These are phyloP conservation scores for Phialemoniopsis sp. DNA, from an alignment of 2,329 filamentous ascomycete species.

Conservation along the genomic window DNA sequence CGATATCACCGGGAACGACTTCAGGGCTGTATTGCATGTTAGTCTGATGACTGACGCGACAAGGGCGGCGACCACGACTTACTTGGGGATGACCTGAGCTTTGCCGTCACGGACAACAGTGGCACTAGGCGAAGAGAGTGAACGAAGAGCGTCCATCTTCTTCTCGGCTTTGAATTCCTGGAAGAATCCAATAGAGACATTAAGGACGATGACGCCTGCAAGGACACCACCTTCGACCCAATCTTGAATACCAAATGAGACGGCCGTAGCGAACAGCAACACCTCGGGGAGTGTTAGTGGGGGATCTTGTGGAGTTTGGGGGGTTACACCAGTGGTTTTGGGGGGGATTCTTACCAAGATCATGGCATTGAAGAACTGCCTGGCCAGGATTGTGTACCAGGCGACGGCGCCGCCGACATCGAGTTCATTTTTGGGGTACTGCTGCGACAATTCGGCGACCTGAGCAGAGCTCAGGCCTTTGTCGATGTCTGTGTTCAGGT, in stretches of 20 bases:
- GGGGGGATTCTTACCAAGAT: constrained; percentile 64
- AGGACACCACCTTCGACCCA: constrained; percentile 27
- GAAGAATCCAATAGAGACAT: constrained; percentile 64
- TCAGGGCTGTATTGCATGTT: constrained; percentile 40
- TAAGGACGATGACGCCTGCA: constrained; percentile 44
- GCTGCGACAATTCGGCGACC: constrained; percentile 52
- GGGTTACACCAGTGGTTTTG: too few relatives aligned
- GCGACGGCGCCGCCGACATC: constrained; percentile 64
- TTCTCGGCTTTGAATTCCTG: constrained; percentile 63
- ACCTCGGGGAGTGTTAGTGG: constrained; percentile 64
- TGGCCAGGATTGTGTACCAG: constrained; percentile 68
- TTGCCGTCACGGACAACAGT: constrained; percentile 58
- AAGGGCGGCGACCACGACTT: too few relatives aligned
- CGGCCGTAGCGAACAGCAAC: constrained; percentile 71
- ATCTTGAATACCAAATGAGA: constrained; percentile 60
- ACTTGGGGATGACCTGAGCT: constrained; percentile 54
- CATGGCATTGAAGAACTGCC: constrained; percentile 76
- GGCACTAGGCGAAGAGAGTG: constrained; percentile 60
- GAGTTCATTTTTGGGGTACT: constrained; percentile 66
- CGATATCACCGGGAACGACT: constrained; percentile 69
- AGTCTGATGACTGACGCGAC: neutral
- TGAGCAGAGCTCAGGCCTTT: constrained; percentile 60
- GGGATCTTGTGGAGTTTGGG: constrained; percentile 34
- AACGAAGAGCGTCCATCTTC: constrained; percentile 60
- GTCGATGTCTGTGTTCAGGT: constrained; percentile 60